Conservation (phyloP, 2,329 filamentous ascomycete species). For the Calonectria multiphialidica region DNA sequence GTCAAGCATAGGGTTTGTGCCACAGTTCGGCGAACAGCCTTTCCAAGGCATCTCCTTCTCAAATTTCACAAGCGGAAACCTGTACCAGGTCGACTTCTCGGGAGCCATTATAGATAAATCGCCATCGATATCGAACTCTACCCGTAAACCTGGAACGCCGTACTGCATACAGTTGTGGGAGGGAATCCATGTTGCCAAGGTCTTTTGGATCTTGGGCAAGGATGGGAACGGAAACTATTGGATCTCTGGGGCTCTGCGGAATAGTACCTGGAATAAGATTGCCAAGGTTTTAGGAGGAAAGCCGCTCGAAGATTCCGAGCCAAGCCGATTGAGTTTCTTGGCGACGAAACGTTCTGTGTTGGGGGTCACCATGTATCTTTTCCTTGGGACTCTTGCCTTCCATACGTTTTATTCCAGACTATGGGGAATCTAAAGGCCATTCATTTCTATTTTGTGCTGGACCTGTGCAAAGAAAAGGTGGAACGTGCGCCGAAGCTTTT, state of each 20-base stretch:
- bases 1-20: neutral
- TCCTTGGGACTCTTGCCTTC: neutral
- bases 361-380: neutral
- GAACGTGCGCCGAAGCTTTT: no score
- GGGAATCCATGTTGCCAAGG: conserved; percentile 1
- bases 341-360: neutral
- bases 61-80: neutral
- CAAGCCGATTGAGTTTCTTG: neutral
- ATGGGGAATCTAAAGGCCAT: neutral
- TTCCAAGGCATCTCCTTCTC: neutral
- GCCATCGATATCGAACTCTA: neutral
- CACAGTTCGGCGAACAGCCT: neutral
- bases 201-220: conserved; percentile 8
- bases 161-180: neutral
- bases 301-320: neutral
- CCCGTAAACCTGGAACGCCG: neutral
- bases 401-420: neutral
- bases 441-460: neutral
- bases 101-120: neutral
- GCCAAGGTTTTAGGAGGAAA: neutral
- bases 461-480: no score
- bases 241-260: conserved; percentile 13
- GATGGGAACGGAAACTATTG: conserved; percentile 12
- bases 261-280: conserved; percentile 12
- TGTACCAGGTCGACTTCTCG: neutral